Evolutionary conservation across 2,329 filamentous ascomycete genomes (phyloP).

Genomic region (Fusarium avenaceum): DNA sequence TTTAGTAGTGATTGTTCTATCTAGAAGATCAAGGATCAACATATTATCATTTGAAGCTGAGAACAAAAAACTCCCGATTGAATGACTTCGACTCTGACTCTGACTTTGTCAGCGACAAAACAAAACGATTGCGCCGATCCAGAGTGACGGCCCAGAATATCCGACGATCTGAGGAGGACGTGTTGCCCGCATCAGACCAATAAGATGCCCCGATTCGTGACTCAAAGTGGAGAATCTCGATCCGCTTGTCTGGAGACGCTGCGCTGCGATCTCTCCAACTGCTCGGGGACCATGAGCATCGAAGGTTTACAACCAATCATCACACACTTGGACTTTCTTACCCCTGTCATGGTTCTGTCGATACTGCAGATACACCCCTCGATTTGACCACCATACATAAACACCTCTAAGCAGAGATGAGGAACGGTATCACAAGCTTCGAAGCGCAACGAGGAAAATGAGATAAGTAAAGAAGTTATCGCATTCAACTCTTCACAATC

Average conservation of each 20-base stretch:
- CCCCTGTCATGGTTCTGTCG: constrained; percentile 1
- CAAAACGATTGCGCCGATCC: constrained; percentile 31
- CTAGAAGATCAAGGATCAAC: background rate
- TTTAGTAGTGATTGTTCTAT: background rate
- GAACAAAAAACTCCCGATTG: constrained; percentile 7
- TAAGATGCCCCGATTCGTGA: constrained; percentile 7
- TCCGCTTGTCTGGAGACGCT: constrained; percentile 36
- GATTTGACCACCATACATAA: no score
- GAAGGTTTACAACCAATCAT: constrained; percentile 26
- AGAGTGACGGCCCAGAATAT: constrained; percentile 15
- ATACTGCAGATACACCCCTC: constrained; percentile 23
- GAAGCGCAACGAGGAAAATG: background rate
- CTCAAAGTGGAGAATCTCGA: constrained; percentile 35
- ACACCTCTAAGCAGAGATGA: constrained; percentile 7
- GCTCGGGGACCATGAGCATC: constrained; percentile 34
- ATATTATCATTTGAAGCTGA: background rate
- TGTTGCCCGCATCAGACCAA: constrained; percentile 11
- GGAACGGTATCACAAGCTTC: background rate
- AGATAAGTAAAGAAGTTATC: no score
- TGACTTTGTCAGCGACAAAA: background rate
- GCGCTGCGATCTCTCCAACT: constrained; percentile 43
- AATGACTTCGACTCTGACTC: background rate
- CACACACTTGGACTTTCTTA: constrained; percentile 1
- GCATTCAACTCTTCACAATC: no score
- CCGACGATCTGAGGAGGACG: constrained; percentile 24